These are phyloP conservation scores for Tetradesmus lagerheimii DNA, from an alignment of 139 green algal species.

Conservation along the genomic window DNA sequence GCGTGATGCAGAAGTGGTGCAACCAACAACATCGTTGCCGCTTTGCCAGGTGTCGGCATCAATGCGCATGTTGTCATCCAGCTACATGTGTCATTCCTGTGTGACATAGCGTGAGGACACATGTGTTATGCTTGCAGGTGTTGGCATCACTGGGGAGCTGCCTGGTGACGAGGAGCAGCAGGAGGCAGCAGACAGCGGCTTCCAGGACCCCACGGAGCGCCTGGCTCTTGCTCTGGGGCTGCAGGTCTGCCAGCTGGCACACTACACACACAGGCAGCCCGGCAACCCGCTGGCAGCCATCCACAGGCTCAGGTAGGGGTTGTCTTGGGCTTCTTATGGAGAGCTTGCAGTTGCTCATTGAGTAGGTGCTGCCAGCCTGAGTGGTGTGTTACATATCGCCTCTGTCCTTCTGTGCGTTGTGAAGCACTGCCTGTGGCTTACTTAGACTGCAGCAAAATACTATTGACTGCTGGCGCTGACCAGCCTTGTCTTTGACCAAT, in stretches of 20 bases:
- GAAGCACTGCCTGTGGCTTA: neutral
- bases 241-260: slow-evolving; percentile 36
- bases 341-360: too few relatives aligned
- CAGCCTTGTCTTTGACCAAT: too few relatives aligned
- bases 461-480: neutral
- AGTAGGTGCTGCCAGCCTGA: too few relatives aligned
- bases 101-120: too few relatives aligned
- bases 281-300: neutral
- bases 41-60: slow-evolving; percentile 26
- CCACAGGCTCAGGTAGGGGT: slow-evolving; percentile 3
- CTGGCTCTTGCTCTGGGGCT: slow-evolving; percentile 39
- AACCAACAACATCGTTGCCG: neutral
- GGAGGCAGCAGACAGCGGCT: neutral
- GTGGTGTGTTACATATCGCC: too few relatives aligned
- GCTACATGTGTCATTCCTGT: too few relatives aligned
- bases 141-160: slow-evolving; percentile 39
- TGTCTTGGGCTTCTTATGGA: neutral
- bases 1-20: too few relatives aligned
- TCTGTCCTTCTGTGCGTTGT: too few relatives aligned
- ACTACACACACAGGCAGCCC: slow-evolving; percentile 15
- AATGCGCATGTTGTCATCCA: too few relatives aligned
- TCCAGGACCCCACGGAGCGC: slow-evolving; percentile 44
- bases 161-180: slow-evolving; percentile 4
- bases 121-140: slow-evolving; percentile 34
- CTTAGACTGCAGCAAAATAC: neutral